These are phyloP conservation scores for Prunus dulcis DNA, from an alignment of 306 rosid genomes.

Conservation along the genomic window DNA sequence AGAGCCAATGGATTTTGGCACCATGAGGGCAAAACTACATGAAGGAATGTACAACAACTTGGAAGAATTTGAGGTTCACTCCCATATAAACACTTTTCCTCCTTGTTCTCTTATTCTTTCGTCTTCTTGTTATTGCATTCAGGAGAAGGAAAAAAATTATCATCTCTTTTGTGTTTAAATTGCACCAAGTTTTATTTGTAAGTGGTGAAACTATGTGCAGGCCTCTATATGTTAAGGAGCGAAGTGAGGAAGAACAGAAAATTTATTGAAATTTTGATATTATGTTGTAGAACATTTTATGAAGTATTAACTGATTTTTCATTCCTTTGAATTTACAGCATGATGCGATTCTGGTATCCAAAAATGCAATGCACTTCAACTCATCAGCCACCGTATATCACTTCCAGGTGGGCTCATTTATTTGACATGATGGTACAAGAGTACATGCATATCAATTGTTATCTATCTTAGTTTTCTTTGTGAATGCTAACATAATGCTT, in stretches of 20 bases:
- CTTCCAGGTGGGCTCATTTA: slow-evolving; percentile 23
- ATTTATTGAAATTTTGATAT: too few species aligned
- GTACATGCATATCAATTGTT: too few species aligned
- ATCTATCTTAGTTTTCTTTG: neutral
- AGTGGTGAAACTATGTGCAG: neutral
- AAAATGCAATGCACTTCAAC: slow-evolving; percentile 38
- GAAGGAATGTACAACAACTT: slow-evolving; percentile 29
- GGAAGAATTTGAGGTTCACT: slow-evolving; percentile 38
- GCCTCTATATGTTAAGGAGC: too few species aligned
- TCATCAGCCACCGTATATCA: slow-evolving; percentile 27
- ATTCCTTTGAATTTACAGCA: slow-evolving; percentile 20
- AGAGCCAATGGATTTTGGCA: slow-evolving; percentile 48
- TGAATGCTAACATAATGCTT: neutral
- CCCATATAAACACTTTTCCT: neutral
- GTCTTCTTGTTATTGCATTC: neutral
- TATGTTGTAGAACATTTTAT: neutral
- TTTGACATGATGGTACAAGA: neutral
- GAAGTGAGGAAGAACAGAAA: too few species aligned
- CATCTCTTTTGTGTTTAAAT: neutral
- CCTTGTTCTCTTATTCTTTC: neutral
- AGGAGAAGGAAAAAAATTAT: neutral
- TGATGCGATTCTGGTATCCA: slow-evolving; percentile 23
- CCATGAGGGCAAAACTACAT: slow-evolving; percentile 36
- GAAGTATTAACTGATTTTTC: neutral
- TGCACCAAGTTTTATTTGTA: neutral